phyloP scores from a whole-genome alignment of 805 yeast genomes.

The Candida morakotiae region DNA sequence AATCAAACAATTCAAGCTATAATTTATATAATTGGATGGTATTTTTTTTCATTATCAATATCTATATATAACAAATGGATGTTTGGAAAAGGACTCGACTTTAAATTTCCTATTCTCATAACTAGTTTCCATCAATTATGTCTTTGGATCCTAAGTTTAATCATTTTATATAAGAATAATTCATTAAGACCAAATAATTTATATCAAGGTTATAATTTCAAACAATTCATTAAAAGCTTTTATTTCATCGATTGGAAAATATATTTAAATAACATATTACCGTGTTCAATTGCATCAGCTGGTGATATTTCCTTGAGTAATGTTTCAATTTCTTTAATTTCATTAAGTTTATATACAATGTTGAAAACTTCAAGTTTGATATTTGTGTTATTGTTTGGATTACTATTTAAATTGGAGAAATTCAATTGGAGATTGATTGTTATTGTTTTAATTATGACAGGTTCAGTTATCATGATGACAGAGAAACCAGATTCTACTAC shows the following conservation, averaged over 20 bases:
- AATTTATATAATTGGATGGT: slow-evolving; percentile 57
- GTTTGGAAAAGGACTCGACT: slow-evolving; percentile 80
- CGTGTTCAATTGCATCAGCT: slow-evolving; percentile 84
- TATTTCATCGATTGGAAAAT: slow-evolving; percentile 17
- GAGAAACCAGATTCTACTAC: slow-evolving; percentile 25
- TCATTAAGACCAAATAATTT: slow-evolving; percentile 37
- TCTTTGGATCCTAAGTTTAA: slow-evolving; percentile 51
- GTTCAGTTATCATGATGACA: slow-evolving; percentile 88
- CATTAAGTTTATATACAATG: slow-evolving; percentile 87
- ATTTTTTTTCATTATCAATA: slow-evolving; percentile 60
- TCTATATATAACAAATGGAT: slow-evolving; percentile 94
- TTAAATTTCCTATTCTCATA: slow-evolving; percentile 78
- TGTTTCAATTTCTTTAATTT: slow-evolving; percentile 71
- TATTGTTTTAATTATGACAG: slow-evolving; percentile 75
- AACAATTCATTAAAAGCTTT: slow-evolving; percentile 5
- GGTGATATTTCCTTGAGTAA: slow-evolving; percentile 95
- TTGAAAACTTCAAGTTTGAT: slow-evolving; percentile 84
- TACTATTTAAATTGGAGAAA: slow-evolving; percentile 71
- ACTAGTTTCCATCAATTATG: slow-evolving; percentile 83
- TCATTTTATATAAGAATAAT: slow-evolving; percentile 45
- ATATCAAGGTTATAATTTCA: slow-evolving; percentile 3
- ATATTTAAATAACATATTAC: slow-evolving; percentile 57
- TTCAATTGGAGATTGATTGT: slow-evolving; percentile 63
- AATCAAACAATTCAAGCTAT: slow-evolving; percentile 15
- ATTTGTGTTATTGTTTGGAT: slow-evolving; percentile 86